Percentiles rank a stretch among this genome's conserved stretches.
These are phyloP conservation scores for Naganishia kalamii DNA, from an alignment of 768 basidiomycete genomes.

Conservation along the genomic window DNA sequence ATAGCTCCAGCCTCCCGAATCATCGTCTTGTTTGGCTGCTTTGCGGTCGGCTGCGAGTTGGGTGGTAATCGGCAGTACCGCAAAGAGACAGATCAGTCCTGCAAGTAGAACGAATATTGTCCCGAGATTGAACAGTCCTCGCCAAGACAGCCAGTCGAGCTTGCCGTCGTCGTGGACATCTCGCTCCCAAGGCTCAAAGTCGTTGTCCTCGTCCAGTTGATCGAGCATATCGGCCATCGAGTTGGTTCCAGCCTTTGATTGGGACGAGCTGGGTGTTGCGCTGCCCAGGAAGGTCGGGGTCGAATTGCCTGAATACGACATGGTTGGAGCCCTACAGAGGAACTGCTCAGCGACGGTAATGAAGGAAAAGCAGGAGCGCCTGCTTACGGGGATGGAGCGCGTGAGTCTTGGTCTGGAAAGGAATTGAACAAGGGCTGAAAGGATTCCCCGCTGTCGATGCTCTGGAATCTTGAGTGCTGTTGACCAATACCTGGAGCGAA, in stretches of 20 bases:
- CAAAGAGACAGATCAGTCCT: conserved; percentile 43
- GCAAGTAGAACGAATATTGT: conserved; percentile 58
- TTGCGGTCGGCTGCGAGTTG: not conserved
- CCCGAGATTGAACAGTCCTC: conserved; percentile 68
- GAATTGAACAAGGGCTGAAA: not conserved
- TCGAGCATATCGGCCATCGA: conserved; percentile 2
- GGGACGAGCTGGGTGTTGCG: not conserved
- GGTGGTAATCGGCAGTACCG: conserved; percentile 34
- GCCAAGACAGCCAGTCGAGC: conserved; percentile 59
- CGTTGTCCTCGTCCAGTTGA: conserved; percentile 35
- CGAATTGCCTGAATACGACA: not conserved
- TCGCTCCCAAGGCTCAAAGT: conserved; percentile 38
- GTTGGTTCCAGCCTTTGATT: not conserved
- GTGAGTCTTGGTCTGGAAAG: not conserved
- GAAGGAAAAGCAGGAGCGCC: not conserved
- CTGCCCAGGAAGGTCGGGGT: not conserved
- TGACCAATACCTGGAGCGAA: not conserved
- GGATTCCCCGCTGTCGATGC: not conserved
- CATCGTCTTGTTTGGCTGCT: not conserved
- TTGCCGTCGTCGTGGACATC: conserved; percentile 52
- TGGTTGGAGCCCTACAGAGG: not conserved
- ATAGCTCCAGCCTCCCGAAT: conserved; percentile 48
- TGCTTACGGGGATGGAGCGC: not conserved
- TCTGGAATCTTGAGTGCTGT: not conserved
- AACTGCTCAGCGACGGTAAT: not conserved